Conservation (phyloP, 441 rosid genomes). For the Pelargonium cotyledonis region DNA sequence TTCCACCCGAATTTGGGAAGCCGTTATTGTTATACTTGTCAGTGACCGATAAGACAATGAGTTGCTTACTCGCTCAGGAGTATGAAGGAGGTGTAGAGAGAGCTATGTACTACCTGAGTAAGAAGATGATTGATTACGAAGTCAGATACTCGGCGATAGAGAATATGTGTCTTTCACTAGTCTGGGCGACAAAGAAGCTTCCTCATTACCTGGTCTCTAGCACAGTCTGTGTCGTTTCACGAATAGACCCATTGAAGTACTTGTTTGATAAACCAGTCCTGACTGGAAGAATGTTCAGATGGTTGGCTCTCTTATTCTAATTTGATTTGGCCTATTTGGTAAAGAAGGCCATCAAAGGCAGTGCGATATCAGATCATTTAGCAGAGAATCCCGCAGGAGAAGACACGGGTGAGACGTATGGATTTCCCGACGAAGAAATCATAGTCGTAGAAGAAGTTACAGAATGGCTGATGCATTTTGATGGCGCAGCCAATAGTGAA, state of each 20-base stretch:
- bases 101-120: neutral
- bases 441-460: neutral
- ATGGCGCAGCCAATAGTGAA: neutral
- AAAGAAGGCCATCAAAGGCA: neutral
- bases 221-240: neutral
- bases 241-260: neutral
- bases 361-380: neutral
- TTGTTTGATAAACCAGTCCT: neutral
- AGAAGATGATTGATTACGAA: neutral
- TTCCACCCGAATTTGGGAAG: neutral
- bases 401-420: neutral
- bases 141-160: neutral
- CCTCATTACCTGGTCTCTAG: neutral
- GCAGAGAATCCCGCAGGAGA: neutral
- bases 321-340: neutral
- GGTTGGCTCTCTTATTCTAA: neutral
- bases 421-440: neutral
- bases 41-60: neutral
- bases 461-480: neutral
- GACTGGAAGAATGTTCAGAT: neutral
- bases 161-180: neutral
- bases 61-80: neutral
- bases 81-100: neutral
- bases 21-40: neutral
- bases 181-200: neutral